Evolutionary conservation across 257 asterid genomes (phyloP).

Genomic region (Solanum pinnatisectum): DNA sequence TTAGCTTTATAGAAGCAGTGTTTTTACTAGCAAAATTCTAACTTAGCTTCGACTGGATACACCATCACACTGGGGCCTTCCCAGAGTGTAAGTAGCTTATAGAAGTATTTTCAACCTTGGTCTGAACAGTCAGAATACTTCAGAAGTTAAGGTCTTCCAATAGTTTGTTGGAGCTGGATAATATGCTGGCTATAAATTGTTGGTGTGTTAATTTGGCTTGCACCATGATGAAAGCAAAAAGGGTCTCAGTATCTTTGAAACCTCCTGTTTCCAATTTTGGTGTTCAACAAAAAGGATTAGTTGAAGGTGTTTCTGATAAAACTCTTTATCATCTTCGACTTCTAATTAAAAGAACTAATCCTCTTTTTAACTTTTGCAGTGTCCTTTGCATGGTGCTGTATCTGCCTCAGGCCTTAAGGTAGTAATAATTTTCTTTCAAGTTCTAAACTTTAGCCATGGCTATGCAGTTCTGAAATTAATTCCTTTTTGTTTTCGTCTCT

Average conservation of each 20-base stretch:
- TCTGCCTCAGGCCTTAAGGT: constrained; percentile 68
- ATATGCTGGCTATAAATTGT: background rate
- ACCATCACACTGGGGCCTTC: background rate
- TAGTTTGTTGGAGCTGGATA: background rate
- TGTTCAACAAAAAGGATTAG: background rate
- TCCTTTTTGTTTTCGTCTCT: background rate
- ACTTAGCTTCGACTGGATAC: background rate
- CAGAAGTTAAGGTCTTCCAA: background rate
- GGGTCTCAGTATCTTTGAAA: background rate
- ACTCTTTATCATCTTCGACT: background rate
- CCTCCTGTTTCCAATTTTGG: background rate
- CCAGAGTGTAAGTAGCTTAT: background rate
- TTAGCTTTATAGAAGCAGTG: background rate
- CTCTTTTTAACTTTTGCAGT: constrained; percentile 2
- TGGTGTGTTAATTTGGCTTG: background rate
- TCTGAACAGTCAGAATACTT: background rate
- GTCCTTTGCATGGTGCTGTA: constrained; percentile 22
- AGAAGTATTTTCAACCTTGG: background rate
- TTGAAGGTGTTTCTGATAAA: background rate
- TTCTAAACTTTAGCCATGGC: background rate
- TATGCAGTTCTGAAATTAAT: background rate
- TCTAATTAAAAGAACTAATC: background rate
- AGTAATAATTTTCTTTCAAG: background rate
- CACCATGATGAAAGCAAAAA: background rate
- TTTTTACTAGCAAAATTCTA: background rate